phyloP scores from a whole-genome alignment of 2,329 filamentous ascomycete genomes.

The Diaporthe sp. region DNA sequence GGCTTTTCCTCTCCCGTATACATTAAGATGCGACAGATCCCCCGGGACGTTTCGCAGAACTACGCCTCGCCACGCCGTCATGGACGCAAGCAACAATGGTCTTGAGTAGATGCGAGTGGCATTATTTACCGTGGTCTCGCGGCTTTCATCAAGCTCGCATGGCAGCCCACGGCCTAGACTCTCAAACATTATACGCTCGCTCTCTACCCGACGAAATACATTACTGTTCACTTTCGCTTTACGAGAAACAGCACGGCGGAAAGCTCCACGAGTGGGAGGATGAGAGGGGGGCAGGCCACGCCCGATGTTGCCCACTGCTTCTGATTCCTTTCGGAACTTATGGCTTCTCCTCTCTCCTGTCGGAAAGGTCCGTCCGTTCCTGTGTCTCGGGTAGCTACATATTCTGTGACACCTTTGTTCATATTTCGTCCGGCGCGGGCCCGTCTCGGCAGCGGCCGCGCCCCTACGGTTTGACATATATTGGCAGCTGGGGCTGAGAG shows the following conservation, averaged over 20 bases:
- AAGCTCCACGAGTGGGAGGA: background rate
- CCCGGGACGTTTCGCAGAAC: background rate
- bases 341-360: background rate
- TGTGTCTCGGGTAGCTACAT: conserved; percentile 29
- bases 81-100: background rate
- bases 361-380: background rate
- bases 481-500: background rate
- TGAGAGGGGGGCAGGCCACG: background rate
- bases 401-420: conserved; percentile 31
- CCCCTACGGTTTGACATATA: conserved; percentile 4
- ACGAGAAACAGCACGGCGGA: background rate
- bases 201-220: background rate
- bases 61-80: too few relatives aligned
- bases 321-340: background rate
- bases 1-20: background rate
- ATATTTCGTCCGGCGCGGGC: conserved; percentile 12
- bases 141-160: too few relatives aligned
- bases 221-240: background rate
- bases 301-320: background rate
- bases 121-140: background rate
- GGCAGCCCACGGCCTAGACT: background rate
- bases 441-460: background rate
- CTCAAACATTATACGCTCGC: background rate
- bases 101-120: background rate
- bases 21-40: background rate